phyloP scores from a whole-genome alignment of 2,329 filamentous ascomycete genomes.

The Penicillium sp. region DNA sequence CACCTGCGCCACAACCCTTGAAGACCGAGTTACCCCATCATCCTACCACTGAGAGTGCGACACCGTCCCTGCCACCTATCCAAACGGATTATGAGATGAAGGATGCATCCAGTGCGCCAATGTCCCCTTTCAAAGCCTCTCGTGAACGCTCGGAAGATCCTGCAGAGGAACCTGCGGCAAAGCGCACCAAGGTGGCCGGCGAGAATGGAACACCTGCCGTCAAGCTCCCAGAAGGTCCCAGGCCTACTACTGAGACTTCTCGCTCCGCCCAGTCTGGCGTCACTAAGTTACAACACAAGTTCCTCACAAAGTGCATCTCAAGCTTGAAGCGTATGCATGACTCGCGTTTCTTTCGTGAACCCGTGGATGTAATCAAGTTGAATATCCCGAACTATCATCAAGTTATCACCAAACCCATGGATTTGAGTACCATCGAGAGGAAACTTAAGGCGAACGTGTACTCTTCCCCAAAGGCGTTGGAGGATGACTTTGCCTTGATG shows the following conservation, averaged over 20 bases:
- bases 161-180: slow-evolving; percentile 65
- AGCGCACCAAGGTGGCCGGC: slow-evolving; percentile 74
- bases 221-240: slow-evolving; percentile 46
- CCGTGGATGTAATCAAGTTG: slow-evolving; percentile 76
- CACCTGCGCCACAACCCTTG: slow-evolving; percentile 9
- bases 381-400: slow-evolving; percentile 72
- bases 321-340: slow-evolving; percentile 80
- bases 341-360: slow-evolving; percentile 71
- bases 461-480: slow-evolving; percentile 67
- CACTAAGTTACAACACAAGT: slow-evolving; percentile 45
- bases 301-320: slow-evolving; percentile 39
- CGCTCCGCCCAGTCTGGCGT: slow-evolving; percentile 26
- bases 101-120: slow-evolving; percentile 56
- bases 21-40: slow-evolving; percentile 39
- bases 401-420: slow-evolving; percentile 76
- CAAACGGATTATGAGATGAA: slow-evolving; percentile 52
- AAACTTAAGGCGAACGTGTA: slow-evolving; percentile 75
- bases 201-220: slow-evolving; percentile 45
- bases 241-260: slow-evolving; percentile 6
- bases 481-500: slow-evolving; percentile 73
- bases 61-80: slow-evolving; percentile 17
- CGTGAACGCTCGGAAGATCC: slow-evolving; percentile 76
- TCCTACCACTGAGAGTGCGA: slow-evolving; percentile 21
- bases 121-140: slow-evolving; percentile 60
- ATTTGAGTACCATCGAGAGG: slow-evolving; percentile 77